Conservation (phyloP, 2,329 filamentous ascomycete species). For the Trichoderma atrobrunneum region DNA sequence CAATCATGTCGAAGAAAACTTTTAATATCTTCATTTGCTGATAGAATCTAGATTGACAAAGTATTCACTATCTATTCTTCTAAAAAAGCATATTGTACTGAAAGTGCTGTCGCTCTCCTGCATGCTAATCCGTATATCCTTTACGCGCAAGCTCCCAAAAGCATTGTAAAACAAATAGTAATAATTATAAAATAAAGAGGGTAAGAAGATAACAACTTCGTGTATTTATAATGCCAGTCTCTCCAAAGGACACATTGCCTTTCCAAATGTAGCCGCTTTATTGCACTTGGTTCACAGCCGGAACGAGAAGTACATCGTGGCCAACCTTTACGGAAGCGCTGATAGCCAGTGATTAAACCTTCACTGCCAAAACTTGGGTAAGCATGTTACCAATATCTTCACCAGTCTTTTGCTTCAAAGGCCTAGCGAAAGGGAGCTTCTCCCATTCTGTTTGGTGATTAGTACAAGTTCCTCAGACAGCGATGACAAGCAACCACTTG, state of each 20-base stretch:
- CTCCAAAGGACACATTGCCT: not conserved
- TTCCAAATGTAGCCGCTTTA: not conserved
- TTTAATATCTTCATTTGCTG: accelerated
- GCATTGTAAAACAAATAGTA: not conserved
- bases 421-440: not conserved
- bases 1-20: not conserved
- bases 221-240: not conserved
- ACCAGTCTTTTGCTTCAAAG: not conserved
- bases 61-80: not conserved
- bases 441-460: not conserved
- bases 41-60: not conserved
- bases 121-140: not conserved
- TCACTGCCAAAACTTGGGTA: not conserved
- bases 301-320: not conserved
- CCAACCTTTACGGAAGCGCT: not conserved
- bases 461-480: not conserved
- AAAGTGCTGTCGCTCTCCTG: not conserved
- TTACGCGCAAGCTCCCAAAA: not conserved
- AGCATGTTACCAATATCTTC: not conserved
- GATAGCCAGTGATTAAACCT: not conserved
- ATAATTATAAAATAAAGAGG: not conserved
- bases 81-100: not conserved
- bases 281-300: not conserved
- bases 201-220: not conserved
- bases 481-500: not conserved